phyloP scores from a whole-genome alignment of 257 asterid species.

The Solanum infundibuliforme region DNA sequence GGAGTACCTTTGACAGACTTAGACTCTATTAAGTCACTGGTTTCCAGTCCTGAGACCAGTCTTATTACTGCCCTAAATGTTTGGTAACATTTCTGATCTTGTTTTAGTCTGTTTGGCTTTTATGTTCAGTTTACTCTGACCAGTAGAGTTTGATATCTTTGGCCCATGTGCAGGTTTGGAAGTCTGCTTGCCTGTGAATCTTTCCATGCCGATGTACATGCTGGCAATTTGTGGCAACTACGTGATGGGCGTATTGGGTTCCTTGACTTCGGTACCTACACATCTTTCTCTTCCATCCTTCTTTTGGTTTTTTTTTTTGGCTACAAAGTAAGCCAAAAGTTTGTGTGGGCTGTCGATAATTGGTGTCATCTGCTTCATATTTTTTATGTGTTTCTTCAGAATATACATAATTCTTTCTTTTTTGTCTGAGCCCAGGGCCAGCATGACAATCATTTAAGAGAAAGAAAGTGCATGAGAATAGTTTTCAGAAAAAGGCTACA shows the following conservation, averaged over 20 bases:
- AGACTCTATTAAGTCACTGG: constrained; percentile 79
- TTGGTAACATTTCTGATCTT: constrained; percentile 41
- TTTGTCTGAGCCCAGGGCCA: background rate
- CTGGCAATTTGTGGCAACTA: constrained; percentile 90
- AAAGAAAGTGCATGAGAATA: background rate
- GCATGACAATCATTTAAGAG: background rate
- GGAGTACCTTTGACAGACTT: constrained; percentile 97
- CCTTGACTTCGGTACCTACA: constrained; percentile 77
- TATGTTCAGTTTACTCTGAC: background rate
- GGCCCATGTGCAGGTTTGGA: constrained; percentile 65
- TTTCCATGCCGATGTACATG: constrained; percentile 97
- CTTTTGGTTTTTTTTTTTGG: background rate
- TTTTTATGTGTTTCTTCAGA: background rate
- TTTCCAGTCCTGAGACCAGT: constrained; percentile 74
- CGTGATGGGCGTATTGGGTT: constrained; percentile 98
- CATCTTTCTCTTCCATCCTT: background rate
- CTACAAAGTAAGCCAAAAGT: background rate
- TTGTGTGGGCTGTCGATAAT: background rate
- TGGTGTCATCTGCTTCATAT: background rate
- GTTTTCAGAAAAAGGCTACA: background rate
- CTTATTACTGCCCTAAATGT: constrained; percentile 95
- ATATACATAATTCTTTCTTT: background rate
- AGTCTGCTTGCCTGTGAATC: constrained; percentile 89
- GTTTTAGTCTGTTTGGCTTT: background rate
- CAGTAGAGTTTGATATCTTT: background rate